Base-by-base conservation (phyloP, 169 alveolate species). In the Cryptosporidium felis region DNA sequence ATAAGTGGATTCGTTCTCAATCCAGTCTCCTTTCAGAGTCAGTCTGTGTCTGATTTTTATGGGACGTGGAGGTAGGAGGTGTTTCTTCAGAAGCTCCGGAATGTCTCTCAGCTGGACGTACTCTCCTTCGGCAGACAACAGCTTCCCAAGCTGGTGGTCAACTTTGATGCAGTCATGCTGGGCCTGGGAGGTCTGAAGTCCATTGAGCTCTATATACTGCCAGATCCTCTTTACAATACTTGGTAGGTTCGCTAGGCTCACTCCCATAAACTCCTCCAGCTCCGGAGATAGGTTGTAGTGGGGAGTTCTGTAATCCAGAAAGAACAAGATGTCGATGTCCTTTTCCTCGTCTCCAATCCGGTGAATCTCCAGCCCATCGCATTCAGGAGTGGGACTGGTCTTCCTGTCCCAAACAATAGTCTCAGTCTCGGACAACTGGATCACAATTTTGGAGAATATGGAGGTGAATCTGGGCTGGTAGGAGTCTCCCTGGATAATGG, bases 321-420 rank as follows among this genome's bases (percentile, higher is more conserved):
- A 74, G 28, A 88, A 63, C 18, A 80, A 53, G 21, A 88, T 62
- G 34, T 66, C 82, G n/a, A 88, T 59, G 44, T 88, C 80, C 28
- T 21, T 62, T 26, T 88, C 91, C 40, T 62, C 82, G 10, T 45
- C 80, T 5, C 90, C 91, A 32, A 53, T 40, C 28, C 91, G 49
- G 49, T 88, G 88, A 23, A 88, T 49, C 34, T 88, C 91, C 14
- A 88, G 16, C 18, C 91, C 91, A 62, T 88, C 91, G 45, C 91
- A 81, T 45, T 88, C 91, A 23, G 85, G 85, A 10, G 88, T 45
- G 44, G 90, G 91, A 21, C 88, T 65, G 5, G 56, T 51, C 53
- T 40, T 67, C 36, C 61, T 88, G 18, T 58, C 80, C 90, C 91
- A 88, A 38, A 81, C 80, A 8, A 88, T 66, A 26, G 82, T 88